Percentiles rank a stretch among this genome's conserved stretches.
Conservation (phyloP, 331 rosid genomes). For the Arachis monticola region DNA sequence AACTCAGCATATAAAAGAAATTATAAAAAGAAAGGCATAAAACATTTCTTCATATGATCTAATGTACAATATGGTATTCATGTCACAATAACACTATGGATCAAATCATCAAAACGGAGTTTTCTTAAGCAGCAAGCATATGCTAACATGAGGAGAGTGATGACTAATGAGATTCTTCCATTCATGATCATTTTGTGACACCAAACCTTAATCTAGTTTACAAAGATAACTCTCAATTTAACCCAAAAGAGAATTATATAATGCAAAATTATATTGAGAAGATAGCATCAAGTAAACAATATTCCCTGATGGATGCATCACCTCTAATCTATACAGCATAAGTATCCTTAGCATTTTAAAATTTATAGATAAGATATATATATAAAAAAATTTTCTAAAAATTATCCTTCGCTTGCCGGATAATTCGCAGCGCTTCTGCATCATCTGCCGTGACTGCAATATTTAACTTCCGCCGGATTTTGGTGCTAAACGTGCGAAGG, state of each 20-base stretch:
- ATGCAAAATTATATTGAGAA: conserved; percentile 11
- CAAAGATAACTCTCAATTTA: conserved; percentile 27
- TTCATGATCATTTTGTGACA: conserved; percentile 16
- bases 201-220: conserved; percentile 29
- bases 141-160: not conserved
- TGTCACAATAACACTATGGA: conserved; percentile 6
- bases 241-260: conserved; percentile 21
- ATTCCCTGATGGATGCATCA: conserved; percentile 31
- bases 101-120: conserved; percentile 19
- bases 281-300: conserved; percentile 29
- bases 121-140: conserved; percentile 22
- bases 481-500: conserved; percentile 72
- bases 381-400: conserved; percentile 48
- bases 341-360: conserved; percentile 28
- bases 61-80: not conserved
- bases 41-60: not conserved
- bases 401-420: conserved; percentile 78
- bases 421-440: conserved; percentile 72
- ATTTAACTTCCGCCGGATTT: conserved; percentile 69
- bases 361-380: not conserved
- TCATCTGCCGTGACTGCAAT: conserved; percentile 68
- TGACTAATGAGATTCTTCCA: conserved; percentile 11
- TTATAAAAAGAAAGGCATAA: too few species aligned
- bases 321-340: conserved; percentile 53
- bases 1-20: too few species aligned